Evolutionary conservation across 2,329 filamentous ascomycete genomes (phyloP).

Genomic region (Grosmannia penicillata): DNA sequence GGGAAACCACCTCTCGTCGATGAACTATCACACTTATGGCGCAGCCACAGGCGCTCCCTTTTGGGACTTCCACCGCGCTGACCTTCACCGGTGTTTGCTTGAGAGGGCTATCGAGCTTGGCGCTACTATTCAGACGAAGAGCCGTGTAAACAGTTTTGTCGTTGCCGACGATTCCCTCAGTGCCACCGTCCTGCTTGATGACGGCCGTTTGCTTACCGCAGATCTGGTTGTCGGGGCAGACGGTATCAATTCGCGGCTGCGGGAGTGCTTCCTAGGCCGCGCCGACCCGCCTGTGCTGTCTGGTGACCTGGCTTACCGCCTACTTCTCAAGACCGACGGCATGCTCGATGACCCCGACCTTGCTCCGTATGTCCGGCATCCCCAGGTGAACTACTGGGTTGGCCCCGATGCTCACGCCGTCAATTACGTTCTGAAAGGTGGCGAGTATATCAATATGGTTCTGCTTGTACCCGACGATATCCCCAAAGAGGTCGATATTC

Average conservation of each 20-base stretch:
- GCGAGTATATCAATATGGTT: constrained; percentile 20
- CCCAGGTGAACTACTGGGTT: constrained; percentile 18
- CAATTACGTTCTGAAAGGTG: constrained; percentile 17
- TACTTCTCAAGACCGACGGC: constrained; percentile 15
- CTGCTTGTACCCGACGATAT: constrained; percentile 14
- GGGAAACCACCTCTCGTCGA: constrained; percentile 6
- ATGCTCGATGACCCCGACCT: constrained; percentile 16
- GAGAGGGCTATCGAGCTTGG: constrained; percentile 14
- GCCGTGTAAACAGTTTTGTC: constrained; percentile 14
- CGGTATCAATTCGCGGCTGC: constrained; percentile 19
- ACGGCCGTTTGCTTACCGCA: constrained; percentile 17
- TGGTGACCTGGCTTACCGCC: constrained; percentile 21
- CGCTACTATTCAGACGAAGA: constrained; percentile 12
- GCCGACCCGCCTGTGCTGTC: constrained; percentile 14
- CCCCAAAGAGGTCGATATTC: constrained; percentile 12
- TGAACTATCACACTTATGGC: constrained; percentile 7
- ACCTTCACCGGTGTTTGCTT: constrained; percentile 18
- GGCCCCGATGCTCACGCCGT: constrained; percentile 19
- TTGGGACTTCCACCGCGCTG: constrained; percentile 19
- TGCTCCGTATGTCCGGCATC: constrained; percentile 15
- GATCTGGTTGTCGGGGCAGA: constrained; percentile 24
- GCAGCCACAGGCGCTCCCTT: constrained; percentile 15
- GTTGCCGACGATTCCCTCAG: constrained; percentile 6
- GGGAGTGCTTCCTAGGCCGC: constrained; percentile 6
- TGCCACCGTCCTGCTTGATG: constrained; percentile 11